phyloP scores from a whole-genome alignment of 768 basidiomycete species.

The Mycena olivaceomarginata region DNA sequence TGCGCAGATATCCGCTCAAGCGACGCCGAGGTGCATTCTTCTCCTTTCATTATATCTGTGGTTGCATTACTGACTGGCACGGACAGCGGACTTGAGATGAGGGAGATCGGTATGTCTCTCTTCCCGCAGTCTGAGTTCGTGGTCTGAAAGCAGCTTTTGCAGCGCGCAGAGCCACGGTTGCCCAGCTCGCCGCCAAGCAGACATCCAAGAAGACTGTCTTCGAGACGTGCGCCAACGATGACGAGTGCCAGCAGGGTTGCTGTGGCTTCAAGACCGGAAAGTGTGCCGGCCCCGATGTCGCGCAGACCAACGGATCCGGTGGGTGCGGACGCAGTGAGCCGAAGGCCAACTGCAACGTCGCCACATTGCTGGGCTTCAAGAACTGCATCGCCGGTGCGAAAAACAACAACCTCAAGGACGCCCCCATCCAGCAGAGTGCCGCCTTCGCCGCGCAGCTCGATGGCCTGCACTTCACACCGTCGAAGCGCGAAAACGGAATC shows the following conservation, averaged over 20 bases:
- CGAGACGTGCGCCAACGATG: not conserved
- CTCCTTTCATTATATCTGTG: too few relatives aligned
- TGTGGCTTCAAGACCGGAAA: not conserved
- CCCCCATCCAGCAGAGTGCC: not conserved
- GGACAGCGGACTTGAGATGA: not conserved
- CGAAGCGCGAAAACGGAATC: not conserved
- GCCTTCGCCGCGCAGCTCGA: not conserved
- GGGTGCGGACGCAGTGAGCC: not conserved
- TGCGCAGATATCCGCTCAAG: not conserved
- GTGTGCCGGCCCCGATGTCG: not conserved
- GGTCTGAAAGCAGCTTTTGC: too few relatives aligned
- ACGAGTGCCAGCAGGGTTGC: not conserved
- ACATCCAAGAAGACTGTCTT: not conserved
- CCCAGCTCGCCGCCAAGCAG: constrained; percentile 1
- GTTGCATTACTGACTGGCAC: too few relatives aligned
- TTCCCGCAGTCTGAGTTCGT: not conserved
- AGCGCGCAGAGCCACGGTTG: not conserved
- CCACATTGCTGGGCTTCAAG: not conserved
- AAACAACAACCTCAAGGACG: not conserved
- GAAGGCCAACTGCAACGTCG: not conserved
- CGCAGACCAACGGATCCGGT: not conserved
- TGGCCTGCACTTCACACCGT: not conserved
- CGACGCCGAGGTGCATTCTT: not conserved
- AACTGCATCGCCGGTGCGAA: constrained; percentile 1
- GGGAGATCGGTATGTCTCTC: not conserved